phyloP scores from a whole-genome alignment of 495 filamentous ascomycete genomes.

The Penicillium paxilli region DNA sequence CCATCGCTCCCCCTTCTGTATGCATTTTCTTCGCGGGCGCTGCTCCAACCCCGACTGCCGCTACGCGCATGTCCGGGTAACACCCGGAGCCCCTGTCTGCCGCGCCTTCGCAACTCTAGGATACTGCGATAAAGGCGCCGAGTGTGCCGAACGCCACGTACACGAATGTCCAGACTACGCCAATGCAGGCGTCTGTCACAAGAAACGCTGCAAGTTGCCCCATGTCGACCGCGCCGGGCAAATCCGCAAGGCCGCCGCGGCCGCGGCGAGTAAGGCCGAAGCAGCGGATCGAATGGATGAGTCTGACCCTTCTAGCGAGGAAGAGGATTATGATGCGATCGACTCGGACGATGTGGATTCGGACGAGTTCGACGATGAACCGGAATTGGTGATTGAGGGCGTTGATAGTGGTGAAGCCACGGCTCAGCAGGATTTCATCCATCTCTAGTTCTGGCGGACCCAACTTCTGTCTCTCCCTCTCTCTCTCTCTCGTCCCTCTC shows the following conservation, averaged over 20 bases:
- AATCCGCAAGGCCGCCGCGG: conserved; percentile 57
- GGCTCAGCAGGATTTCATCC: conserved; percentile 70
- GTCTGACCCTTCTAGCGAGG: conserved; percentile 82
- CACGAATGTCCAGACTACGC: conserved; percentile 93
- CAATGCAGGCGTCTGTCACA: conserved; percentile 82
- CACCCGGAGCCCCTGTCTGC: conserved; percentile 80
- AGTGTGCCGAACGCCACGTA: conserved; percentile 81
- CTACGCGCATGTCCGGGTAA: conserved; percentile 85
- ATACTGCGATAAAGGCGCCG: conserved; percentile 82
- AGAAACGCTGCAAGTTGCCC: conserved; percentile 77
- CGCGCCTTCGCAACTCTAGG: conserved; percentile 81
- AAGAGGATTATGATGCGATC: conserved; percentile 70
- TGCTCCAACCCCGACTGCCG: conserved; percentile 87
- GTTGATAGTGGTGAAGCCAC: conserved; percentile 52
- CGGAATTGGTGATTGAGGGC: conserved; percentile 45
- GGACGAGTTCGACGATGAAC: conserved; percentile 77
- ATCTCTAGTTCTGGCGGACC: conserved; percentile 39
- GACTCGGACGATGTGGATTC: conserved; percentile 89
- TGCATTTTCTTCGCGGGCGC: conserved; percentile 88
- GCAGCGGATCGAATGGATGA: conserved; percentile 54
- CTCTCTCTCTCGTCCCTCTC: too few species aligned
- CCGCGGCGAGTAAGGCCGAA: conserved; percentile 38
- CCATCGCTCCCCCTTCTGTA: conserved; percentile 81
- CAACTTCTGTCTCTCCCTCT: too few species aligned
- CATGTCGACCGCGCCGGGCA: conserved; percentile 85